Percentiles rank a stretch among this genome's conserved stretches.
These are phyloP conservation scores for Tylopilus sp. DNA, from an alignment of 1,284 basidiomycete species.

Conservation along the genomic window DNA sequence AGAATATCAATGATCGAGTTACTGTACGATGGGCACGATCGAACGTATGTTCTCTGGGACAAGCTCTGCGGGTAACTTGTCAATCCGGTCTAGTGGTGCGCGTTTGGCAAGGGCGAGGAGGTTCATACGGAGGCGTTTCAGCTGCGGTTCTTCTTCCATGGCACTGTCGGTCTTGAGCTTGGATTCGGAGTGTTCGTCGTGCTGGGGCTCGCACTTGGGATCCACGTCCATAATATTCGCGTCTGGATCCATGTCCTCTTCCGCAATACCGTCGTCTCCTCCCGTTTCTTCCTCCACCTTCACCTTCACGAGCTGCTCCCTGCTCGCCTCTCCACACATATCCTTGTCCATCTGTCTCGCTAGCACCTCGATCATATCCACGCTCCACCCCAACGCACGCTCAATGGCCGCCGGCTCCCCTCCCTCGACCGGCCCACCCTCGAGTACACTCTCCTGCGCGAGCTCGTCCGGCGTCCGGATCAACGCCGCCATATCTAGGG, in stretches of 20 bases:
- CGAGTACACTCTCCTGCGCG: conserved; percentile 62
- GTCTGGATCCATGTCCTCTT: conserved; percentile 12
- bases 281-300: conserved; percentile 27
- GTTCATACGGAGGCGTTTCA: conserved; percentile 72
- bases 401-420: conserved; percentile 42
- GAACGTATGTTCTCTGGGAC: conserved; percentile 73
- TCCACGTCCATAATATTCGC: conserved; percentile 39
- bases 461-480: conserved; percentile 72
- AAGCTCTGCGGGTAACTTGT: conserved; percentile 69
- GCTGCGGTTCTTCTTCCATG: conserved; percentile 56
- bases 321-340: conserved; percentile 44
- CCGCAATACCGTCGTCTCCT: background rate
- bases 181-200: background rate
- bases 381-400: conserved; percentile 39
- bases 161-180: background rate
- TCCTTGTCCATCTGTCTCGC: conserved; percentile 2
- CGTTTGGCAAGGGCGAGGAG: conserved; percentile 78
- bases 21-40: conserved; percentile 59
- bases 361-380: conserved; percentile 37
- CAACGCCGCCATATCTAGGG: conserved; percentile 75
- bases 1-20: background rate
- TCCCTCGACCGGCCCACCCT: conserved; percentile 24
- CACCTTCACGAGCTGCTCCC: conserved; percentile 46
- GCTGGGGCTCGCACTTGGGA: conserved; percentile 7
- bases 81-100: conserved; percentile 77